Base-by-base conservation (phyloP, 2,329 filamentous ascomycete genomes). In the Aspergillus uvarum region DNA sequence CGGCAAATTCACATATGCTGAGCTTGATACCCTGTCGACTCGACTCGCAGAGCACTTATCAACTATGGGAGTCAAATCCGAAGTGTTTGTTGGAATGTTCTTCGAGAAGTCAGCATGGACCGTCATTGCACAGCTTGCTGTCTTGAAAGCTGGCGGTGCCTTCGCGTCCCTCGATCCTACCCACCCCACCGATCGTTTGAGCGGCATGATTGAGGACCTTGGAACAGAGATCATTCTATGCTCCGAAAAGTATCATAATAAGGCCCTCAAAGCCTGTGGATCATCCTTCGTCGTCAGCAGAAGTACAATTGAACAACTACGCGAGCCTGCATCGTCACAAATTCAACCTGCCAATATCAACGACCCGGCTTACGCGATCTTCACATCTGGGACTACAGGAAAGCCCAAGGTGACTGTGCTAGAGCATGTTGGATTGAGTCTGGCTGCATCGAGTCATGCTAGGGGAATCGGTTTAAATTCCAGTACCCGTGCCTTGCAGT, bases 341-440 rank as follows among this genome's bases (percentile, higher is more conserved):
- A 52, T 62, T 1, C 51, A 52, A 2, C 65, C 57, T 1, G 63
- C 68, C 24, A 67, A 47, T 2, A 66, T 72, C 3, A 51, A 60
- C 2, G 75, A 73, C 55, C 69, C 72, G 21, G 86, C 87, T 0
- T 89, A 87, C 67, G 79, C 87, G 3, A 81, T 90, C 4, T 86
- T 89, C 62, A 84, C 82, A 0, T 83, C 83, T 2, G 83, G 84
- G 0, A 84, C 83, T 0, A 83, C 84, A 1, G 82, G 81, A 52
- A 81, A 80, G 54, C 83, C 85, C 0, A 85, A 86, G 59, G 87
- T 85, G 1, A 83, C 87, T 12, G 83, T 87, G 19, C 84, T 89
- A 61, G 84, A 83, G 7, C 88, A 90, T 65, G 76, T 76, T 0
- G 81, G 85, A 0, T 77, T 89, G 1, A 83, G 83, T 1, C 84